Conservation (phyloP, 1,284 basidiomycete species). For the Trametes polyzona region DNA sequence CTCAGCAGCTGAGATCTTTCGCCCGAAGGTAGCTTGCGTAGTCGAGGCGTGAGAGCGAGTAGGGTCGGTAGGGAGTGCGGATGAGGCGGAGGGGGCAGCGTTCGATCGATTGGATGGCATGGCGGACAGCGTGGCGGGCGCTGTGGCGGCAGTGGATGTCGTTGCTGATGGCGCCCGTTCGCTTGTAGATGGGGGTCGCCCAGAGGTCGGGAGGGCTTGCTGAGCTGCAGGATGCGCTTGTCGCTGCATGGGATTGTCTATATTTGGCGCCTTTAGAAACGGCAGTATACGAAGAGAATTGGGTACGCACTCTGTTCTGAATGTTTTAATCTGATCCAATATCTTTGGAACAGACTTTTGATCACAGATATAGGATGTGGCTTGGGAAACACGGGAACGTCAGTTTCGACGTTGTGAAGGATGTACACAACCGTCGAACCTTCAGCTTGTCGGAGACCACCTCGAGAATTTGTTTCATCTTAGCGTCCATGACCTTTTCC, state of each 20-base stretch:
- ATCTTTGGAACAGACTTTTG: too few relatives aligned
- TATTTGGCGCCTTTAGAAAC: too few relatives aligned
- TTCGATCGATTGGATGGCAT: not conserved
- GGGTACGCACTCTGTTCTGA: too few relatives aligned
- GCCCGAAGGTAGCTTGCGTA: not conserved
- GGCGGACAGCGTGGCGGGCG: not conserved
- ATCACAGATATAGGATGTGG: not conserved
- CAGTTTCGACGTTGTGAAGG: too few relatives aligned
- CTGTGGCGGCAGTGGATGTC: not conserved
- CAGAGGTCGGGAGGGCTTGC: too few relatives aligned
- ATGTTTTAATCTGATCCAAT: too few relatives aligned
- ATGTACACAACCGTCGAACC: not conserved
- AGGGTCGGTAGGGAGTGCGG: not conserved
- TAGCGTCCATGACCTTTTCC: not conserved
- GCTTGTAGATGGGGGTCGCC: too few relatives aligned
- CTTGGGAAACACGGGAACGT: too few relatives aligned
- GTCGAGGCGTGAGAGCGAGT: not conserved
- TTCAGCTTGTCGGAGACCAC: slow-evolving; percentile 4
- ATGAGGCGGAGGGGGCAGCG: not conserved
- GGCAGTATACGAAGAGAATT: too few relatives aligned
- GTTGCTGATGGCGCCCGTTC: too few relatives aligned
- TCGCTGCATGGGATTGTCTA: not conserved
- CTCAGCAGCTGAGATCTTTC: not conserved
- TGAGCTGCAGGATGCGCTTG: not conserved
- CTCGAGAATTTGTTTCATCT: not conserved